Evolutionary conservation across 345 rosid species (phyloP), one percentile per base, ranked within the genome.

Genomic region (Crucihimalaya himalaica): DNA sequence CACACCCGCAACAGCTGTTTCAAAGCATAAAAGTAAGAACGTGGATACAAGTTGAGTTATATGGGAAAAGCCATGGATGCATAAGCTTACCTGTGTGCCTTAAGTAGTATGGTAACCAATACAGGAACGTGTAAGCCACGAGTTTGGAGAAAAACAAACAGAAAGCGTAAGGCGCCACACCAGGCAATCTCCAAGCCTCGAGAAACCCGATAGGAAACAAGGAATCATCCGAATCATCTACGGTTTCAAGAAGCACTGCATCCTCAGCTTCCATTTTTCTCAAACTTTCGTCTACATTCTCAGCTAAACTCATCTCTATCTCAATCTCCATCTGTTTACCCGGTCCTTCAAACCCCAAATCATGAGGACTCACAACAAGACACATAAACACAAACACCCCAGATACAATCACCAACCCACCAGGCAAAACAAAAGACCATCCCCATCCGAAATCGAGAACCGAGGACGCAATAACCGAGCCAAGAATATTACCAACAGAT

Each of bases 361-460:
- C 90, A 51, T 80, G 81, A 48, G 95, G 98, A 73, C 83, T 83
- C 53, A 85, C 97, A 47, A 80, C 91, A 54, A 94, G 87, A 80
- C 76, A 91, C 52, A 70, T 45, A 67, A 89, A 89, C 65, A 91
- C 96, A 40, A 91, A 68, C 56, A 74, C 5, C 8, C 89, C 95
- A 61, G 83, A 83, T 2, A 87, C 63, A 46, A 91, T 87, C 60
- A 91, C 83, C 75, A 91, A 52, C 73, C 80, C 8, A 18, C 97
- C 97, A 4, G 97, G 97, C 76, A 89, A 71, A 40, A 82, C 75
- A 77, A 95, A 95, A 4, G 99, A 89, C 99, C 99, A 95, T 11
- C 99, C 99, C 99, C 99, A 95, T 8, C 99, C 97, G 32, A 73
- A 85, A 72, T 88, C 97, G 78, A 95, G 81, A 34, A 84, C 88